Conservation (phyloP, 768 basidiomycete genomes). For the Mycena sanguinolenta region DNA sequence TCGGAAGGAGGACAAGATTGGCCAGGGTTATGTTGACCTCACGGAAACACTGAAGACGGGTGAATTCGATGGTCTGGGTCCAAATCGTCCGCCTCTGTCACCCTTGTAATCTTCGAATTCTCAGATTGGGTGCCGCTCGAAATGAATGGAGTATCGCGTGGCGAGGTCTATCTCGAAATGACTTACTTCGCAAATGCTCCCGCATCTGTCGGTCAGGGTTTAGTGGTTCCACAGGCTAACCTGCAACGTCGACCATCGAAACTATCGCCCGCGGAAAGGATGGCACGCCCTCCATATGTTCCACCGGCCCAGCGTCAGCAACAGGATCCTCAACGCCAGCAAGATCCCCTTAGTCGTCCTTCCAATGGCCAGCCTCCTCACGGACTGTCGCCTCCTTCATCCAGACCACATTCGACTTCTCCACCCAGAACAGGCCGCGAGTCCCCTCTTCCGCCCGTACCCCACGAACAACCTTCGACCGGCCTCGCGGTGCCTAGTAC, state of each 20-base stretch:
- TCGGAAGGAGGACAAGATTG: slow-evolving; percentile 79
- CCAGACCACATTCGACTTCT: slow-evolving; percentile 37
- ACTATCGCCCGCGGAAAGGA: slow-evolving; percentile 62
- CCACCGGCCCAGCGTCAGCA: slow-evolving; percentile 9
- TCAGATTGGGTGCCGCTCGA: slow-evolving; percentile 79
- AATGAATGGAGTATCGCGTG: slow-evolving; percentile 74
- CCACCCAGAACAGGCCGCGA: slow-evolving; percentile 39
- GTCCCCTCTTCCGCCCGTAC: slow-evolving; percentile 57
- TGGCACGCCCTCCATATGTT: slow-evolving; percentile 56
- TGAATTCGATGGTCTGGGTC: slow-evolving; percentile 87
- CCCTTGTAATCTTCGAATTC: slow-evolving; percentile 51
- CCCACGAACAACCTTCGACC: slow-evolving; percentile 40
- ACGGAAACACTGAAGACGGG: slow-evolving; percentile 84
- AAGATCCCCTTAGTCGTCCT: slow-evolving; percentile 21
- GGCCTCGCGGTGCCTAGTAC: slow-evolving; percentile 37
- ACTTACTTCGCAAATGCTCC: slow-evolving; percentile 88
- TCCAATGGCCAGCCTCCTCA: slow-evolving; percentile 30
- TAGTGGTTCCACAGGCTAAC: slow-evolving; percentile 46
- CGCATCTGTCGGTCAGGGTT: slow-evolving; percentile 49
- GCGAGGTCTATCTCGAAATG: slow-evolving; percentile 93
- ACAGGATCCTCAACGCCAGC: background rate
- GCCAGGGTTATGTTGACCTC: slow-evolving; percentile 82
- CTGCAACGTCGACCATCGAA: slow-evolving; percentile 67
- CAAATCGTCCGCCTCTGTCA: background rate
- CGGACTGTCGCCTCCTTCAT: slow-evolving; percentile 40